Conservation (phyloP, 345 rosid genomes). For the Gossypium stocksii region DNA sequence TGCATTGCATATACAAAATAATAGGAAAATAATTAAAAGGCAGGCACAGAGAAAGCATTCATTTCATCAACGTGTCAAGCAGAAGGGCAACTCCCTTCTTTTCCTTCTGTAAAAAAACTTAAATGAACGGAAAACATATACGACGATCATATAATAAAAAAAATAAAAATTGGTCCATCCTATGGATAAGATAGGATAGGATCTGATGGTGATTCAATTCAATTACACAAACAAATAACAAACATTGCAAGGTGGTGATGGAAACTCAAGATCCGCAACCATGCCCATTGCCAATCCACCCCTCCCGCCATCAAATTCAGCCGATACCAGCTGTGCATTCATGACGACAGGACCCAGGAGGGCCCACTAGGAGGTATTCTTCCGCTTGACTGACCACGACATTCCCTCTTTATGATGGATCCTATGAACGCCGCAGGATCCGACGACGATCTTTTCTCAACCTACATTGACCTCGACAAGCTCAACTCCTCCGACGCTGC, state of each 20-base stretch:
- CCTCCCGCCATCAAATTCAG: background rate
- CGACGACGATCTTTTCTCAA: conserved; percentile 61
- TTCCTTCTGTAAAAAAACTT: too few species aligned
- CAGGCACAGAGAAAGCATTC: too few species aligned
- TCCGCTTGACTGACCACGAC: conserved; percentile 30
- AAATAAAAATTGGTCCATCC: too few species aligned
- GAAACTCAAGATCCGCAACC: background rate
- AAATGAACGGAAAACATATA: too few species aligned
- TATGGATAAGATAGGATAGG: background rate
- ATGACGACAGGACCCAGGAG: conserved; percentile 33
- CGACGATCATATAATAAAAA: too few species aligned
- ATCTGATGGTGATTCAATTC: background rate
- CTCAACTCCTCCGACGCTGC: conserved; percentile 8
- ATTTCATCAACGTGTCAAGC: too few species aligned
- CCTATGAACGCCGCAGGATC: conserved; percentile 29
- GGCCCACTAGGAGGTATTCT: conserved; percentile 49
- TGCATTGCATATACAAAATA: too few species aligned
- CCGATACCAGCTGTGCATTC: background rate
- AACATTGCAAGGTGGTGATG: background rate
- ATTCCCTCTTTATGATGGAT: conserved; percentile 47
- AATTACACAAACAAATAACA: background rate
- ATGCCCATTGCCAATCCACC: background rate
- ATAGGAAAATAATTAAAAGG: too few species aligned
- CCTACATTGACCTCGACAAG: conserved; percentile 57
- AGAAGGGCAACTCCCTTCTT: too few species aligned